phyloP scores from a whole-genome alignment of 805 yeast genomes.

The Candida taoyuanica region DNA sequence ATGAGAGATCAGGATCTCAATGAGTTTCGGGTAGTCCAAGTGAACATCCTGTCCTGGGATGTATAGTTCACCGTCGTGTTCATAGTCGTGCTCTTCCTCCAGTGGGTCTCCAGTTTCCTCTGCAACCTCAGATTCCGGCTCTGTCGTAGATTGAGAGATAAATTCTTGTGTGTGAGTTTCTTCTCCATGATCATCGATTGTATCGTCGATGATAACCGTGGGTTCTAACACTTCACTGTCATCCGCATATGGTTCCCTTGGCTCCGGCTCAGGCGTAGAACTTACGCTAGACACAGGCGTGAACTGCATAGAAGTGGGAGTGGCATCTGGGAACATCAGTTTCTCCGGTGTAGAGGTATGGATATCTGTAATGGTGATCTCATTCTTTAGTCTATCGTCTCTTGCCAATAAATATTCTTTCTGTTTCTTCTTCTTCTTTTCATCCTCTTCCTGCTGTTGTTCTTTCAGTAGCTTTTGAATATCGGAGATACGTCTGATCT shows the following conservation, averaged over 20 bases:
- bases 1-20: constrained; percentile 77
- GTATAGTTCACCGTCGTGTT: constrained; percentile 49
- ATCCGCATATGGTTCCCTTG: not conserved
- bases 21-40: constrained; percentile 73
- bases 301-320: too few relatives aligned
- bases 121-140: constrained; percentile 18
- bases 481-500: constrained; percentile 70
- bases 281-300: too few relatives aligned
- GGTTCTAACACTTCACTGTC: not conserved
- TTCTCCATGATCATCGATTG: not conserved
- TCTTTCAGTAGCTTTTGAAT: constrained; percentile 51
- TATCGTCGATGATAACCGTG: not conserved
- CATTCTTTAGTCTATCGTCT: constrained; percentile 16
- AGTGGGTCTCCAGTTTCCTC: constrained; percentile 16
- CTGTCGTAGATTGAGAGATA: not conserved
- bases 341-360: constrained; percentile 23
- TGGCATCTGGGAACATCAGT: constrained; percentile 11
- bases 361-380: constrained; percentile 17
- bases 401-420: constrained; percentile 2
- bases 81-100: constrained; percentile 15
- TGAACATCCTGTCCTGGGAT: constrained; percentile 78
- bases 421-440: constrained; percentile 8
- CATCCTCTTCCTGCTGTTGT: too few relatives aligned
- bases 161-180: not conserved
- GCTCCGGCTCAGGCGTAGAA: constrained; percentile 9